phyloP scores from a whole-genome alignment of 495 filamentous ascomycete species.

The Annulohypoxylon stygium region DNA sequence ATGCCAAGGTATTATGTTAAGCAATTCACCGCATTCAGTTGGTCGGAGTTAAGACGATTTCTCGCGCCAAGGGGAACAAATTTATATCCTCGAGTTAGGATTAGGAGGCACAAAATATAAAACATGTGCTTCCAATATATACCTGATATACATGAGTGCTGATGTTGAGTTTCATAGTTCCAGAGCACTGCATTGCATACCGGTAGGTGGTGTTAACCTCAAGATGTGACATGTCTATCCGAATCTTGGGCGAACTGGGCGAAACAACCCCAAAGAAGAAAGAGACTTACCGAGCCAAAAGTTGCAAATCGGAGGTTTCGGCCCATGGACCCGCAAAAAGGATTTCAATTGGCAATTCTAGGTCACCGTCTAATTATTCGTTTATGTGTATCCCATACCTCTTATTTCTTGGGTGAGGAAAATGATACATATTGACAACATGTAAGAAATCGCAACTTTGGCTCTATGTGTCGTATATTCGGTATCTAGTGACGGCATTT shows the following conservation, averaged over 20 bases:
- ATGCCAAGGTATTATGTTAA: slow-evolving; percentile 3
- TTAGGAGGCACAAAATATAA: neutral
- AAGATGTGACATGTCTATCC: slow-evolving; percentile 30
- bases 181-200: slow-evolving; percentile 5
- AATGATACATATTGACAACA: slow-evolving; percentile 2
- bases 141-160: neutral
- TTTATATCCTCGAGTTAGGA: slow-evolving; percentile 5
- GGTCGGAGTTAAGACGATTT: slow-evolving; percentile 27
- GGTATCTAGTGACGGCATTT: neutral
- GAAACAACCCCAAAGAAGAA: slow-evolving; percentile 30
- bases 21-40: slow-evolving; percentile 7
- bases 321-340: slow-evolving; percentile 45
- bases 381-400: slow-evolving; percentile 8
- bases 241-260: slow-evolving; percentile 31
- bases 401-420: neutral
- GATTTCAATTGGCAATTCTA: slow-evolving; percentile 26
- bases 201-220: neutral
- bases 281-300: slow-evolving; percentile 41
- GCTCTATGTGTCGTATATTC: neutral
- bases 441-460: neutral
- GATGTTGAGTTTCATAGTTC: slow-evolving; percentile 26
- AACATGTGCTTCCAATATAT: neutral
- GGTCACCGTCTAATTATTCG: slow-evolving; percentile 9
- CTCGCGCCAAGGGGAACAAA: slow-evolving; percentile 9
- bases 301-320: slow-evolving; percentile 46